A percentile compares a stretch with the other conserved stretches of the same genome.
These are phyloP conservation scores for Tricholoma furcatifolium DNA, from an alignment of 768 basidiomycete species.

Conservation along the genomic window DNA sequence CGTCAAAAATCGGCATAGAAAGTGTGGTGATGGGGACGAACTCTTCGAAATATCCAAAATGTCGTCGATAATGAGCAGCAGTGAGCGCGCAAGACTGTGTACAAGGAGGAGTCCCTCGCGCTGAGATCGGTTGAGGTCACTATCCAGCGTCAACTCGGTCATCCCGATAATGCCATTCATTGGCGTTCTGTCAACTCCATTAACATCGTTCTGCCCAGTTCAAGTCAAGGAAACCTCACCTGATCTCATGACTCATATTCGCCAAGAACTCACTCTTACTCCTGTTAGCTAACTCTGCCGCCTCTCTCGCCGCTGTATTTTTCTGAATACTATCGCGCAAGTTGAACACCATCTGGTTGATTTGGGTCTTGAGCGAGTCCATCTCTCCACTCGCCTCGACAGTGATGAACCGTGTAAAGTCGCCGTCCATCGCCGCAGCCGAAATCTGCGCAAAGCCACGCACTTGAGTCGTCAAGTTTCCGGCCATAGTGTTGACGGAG, in stretches of 20 bases:
- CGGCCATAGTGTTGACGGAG: conserved; percentile 98
- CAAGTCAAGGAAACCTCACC: conserved; percentile 52
- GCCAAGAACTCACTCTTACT: conserved; percentile 98
- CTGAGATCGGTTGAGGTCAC: conserved; percentile 91
- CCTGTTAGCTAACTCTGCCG: conserved; percentile 96
- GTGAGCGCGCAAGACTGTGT: conserved; percentile 88
- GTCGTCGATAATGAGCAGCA: conserved; percentile 97
- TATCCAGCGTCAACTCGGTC: conserved; percentile 97
- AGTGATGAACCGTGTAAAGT: conserved; percentile 98
- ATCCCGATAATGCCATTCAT: conserved; percentile 99
- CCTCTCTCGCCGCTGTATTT: conserved; percentile 96
- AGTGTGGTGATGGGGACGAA: conserved; percentile 39
- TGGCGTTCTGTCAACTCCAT: conserved; percentile 64
- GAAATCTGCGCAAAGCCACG: conserved; percentile 99
- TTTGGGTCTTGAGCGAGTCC: conserved; percentile 99
- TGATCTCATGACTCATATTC: conserved; percentile 97
- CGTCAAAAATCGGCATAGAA: conserved; percentile 15
- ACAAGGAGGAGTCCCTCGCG: conserved; percentile 94
- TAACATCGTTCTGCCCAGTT: too few relatives aligned
- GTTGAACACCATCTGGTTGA: conserved; percentile 99
- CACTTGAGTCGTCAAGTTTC: conserved; percentile 96
- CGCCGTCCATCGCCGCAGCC: conserved; percentile 97
- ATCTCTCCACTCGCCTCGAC: conserved; percentile 98
- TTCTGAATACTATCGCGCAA: conserved; percentile 96
- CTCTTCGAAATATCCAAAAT: conserved; percentile 99